Evolutionary conservation across 2,329 filamentous ascomycete species (phyloP).

Genomic region (Helicocarpus griseus): DNA sequence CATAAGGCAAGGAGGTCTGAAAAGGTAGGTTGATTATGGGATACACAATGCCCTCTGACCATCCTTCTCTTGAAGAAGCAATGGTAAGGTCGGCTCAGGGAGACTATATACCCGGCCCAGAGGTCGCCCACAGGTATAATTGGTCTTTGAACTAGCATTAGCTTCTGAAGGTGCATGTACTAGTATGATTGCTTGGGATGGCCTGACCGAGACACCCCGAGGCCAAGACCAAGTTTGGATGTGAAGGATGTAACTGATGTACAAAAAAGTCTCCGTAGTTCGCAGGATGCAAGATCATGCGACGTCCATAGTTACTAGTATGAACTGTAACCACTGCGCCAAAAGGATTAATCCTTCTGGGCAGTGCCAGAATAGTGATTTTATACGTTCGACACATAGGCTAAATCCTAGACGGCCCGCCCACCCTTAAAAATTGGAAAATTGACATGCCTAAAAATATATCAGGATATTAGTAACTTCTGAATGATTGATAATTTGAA

Average conservation of each 20-base stretch:
- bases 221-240: too few relatives aligned
- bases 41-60: neutral
- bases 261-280: too few relatives aligned
- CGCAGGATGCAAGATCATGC: too few relatives aligned
- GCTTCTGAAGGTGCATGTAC: neutral
- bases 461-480: too few relatives aligned
- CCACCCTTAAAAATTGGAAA: neutral
- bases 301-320: too few relatives aligned
- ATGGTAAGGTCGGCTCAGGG: neutral
- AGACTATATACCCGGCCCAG: neutral
- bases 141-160: neutral
- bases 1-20: neutral
- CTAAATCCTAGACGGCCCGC: neutral
- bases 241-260: too few relatives aligned
- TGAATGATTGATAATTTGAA: too few relatives aligned
- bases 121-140: neutral
- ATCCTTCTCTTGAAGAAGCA: neutral
- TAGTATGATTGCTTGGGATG: neutral
- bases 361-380: too few relatives aligned
- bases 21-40: neutral
- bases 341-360: neutral
- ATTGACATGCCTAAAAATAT: neutral
- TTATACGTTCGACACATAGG: too few relatives aligned
- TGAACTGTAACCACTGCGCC: too few relatives aligned
- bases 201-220: neutral